Evolutionary conservation across 148 eudicot species (phyloP).

Genomic region (Silene latifolia): DNA sequence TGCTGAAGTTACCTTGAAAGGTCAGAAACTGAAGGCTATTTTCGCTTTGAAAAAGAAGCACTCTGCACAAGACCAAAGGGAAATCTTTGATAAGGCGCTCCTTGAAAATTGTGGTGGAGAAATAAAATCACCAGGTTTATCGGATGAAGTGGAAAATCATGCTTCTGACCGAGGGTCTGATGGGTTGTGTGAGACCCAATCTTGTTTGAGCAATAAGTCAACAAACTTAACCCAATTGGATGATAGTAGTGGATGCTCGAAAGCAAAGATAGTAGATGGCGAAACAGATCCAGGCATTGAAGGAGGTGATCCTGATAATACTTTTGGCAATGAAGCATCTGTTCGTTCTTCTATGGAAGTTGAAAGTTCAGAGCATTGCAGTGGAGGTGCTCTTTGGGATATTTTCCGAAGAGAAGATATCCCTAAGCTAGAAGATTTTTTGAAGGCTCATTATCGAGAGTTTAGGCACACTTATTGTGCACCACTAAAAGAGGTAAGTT

Average conservation of each 20-base stretch:
- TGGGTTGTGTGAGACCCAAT: neutral
- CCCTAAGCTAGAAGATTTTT: constrained; percentile 60
- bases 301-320: neutral
- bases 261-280: neutral
- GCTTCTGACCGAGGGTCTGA: neutral
- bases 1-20: constrained; percentile 31
- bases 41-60: constrained; percentile 27
- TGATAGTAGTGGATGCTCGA: neutral
- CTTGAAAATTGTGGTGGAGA: neutral
- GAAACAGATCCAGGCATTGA: neutral
- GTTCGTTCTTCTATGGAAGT: neutral
- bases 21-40: constrained; percentile 19
- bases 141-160: neutral
- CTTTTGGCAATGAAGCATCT: neutral
- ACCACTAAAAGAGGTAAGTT: constrained; percentile 44
- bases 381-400: constrained; percentile 79
- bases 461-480: constrained; percentile 51
- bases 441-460: constrained; percentile 50
- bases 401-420: constrained; percentile 67
- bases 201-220: neutral
- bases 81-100: constrained; percentile 27
- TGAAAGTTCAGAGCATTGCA: constrained; percentile 7
- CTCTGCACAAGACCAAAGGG: constrained; percentile 38
- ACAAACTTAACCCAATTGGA: neutral
- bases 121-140: neutral